A percentile compares a stretch with the other conserved stretches of the same genome.
phyloP scores from a whole-genome alignment of 805 yeast species.

The Zygosaccharomyces siamensis region DNA sequence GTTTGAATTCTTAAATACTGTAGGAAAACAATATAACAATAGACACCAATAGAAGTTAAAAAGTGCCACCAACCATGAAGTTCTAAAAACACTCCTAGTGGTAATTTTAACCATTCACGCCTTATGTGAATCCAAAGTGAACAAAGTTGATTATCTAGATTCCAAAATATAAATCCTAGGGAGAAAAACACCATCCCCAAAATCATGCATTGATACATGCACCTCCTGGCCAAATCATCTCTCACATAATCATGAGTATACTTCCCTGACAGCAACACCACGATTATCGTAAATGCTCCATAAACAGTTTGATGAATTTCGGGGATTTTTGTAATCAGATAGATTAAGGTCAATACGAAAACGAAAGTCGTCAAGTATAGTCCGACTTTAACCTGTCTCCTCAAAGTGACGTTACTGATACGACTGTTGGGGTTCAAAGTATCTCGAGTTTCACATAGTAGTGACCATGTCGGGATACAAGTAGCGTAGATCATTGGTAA shows the following conservation, averaged over 20 bases:
- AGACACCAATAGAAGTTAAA: constrained; percentile 80
- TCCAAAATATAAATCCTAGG: constrained; percentile 82
- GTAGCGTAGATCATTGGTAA: constrained; percentile 98
- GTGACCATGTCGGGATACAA: constrained; percentile 87
- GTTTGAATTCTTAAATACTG: constrained; percentile 71
- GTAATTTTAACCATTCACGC: constrained; percentile 61
- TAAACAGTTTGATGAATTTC: constrained; percentile 85
- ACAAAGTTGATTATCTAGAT: constrained; percentile 81
- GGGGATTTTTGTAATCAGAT: constrained; percentile 72
- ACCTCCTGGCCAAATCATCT: constrained; percentile 45
- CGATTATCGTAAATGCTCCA: constrained; percentile 66
- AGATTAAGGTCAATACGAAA: constrained; percentile 39
- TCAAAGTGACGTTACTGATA: constrained; percentile 1
- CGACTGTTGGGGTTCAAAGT: constrained; percentile 7
- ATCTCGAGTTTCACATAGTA: constrained; percentile 54
- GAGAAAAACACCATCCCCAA: constrained; percentile 60
- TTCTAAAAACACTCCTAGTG: constrained; percentile 79
- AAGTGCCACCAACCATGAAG: constrained; percentile 99
- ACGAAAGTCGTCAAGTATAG: constrained; percentile 16
- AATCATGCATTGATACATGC: constrained; percentile 51
- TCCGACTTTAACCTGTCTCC: constrained; percentile 16
- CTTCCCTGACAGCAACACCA: constrained; percentile 54
- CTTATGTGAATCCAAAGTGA: constrained; percentile 51
- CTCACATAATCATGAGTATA: constrained; percentile 53
- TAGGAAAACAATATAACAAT: constrained; percentile 73